A percentile compares a stretch with the other conserved stretches of the same genome.
Evolutionary conservation across 2,329 filamentous ascomycete genomes (phyloP).

Genomic region (Dactylellina cionopaga): DNA sequence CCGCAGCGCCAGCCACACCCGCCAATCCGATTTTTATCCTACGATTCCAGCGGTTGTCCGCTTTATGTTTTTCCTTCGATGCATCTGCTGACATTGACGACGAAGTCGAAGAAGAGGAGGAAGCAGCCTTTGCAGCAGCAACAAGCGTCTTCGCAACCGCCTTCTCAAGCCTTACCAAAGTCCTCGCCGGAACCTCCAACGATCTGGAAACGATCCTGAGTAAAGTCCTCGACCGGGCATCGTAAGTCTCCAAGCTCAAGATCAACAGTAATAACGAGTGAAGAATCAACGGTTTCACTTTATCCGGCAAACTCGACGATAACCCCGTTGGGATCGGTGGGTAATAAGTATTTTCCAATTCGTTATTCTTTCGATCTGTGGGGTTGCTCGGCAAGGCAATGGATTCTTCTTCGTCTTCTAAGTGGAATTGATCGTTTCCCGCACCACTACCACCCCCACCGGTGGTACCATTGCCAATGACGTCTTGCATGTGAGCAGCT

Average conservation of each 20-base stretch:
- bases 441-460: no score
- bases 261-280: slow-evolving; percentile 77
- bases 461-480: slow-evolving; percentile 19
- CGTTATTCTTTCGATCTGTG: slow-evolving; percentile 55
- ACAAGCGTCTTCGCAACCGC: slow-evolving; percentile 79
- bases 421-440: slow-evolving; percentile 31
- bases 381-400: slow-evolving; percentile 54
- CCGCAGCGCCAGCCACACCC: slow-evolving; percentile 83
- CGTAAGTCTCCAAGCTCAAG: slow-evolving; percentile 80
- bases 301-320: slow-evolving; percentile 66
- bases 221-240: slow-evolving; percentile 76
- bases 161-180: slow-evolving; percentile 76
- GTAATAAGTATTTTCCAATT: slow-evolving; percentile 66
- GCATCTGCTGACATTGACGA: slow-evolving; percentile 78
- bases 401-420: slow-evolving; percentile 58
- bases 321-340: slow-evolving; percentile 71
- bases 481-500: slow-evolving; percentile 44
- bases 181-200: slow-evolving; percentile 72
- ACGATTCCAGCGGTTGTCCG: slow-evolving; percentile 72
- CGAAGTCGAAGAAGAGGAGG: neutral
- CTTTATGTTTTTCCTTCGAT: slow-evolving; percentile 76
- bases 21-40: slow-evolving; percentile 87
- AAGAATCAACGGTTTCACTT: slow-evolving; percentile 74
- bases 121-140: slow-evolving; percentile 69
- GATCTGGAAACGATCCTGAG: slow-evolving; percentile 76